phyloP scores from a whole-genome alignment of 305 asterid genomes.

The Withania somnifera region DNA sequence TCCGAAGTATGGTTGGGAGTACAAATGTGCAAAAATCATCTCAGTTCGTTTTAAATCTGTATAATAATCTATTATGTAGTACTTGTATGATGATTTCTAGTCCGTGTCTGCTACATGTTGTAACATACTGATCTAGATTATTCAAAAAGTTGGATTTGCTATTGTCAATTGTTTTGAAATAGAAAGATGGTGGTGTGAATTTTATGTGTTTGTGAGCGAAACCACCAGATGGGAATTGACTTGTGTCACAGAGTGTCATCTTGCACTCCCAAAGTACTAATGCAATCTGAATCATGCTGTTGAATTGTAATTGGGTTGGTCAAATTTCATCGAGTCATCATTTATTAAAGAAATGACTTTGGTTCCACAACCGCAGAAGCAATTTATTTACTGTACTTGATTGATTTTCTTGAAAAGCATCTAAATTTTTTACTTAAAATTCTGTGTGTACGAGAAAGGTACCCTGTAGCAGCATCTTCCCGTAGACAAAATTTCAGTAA shows the following conservation, averaged over 20 bases:
- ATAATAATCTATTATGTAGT: background rate
- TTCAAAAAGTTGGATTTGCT: background rate
- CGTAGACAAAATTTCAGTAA: background rate
- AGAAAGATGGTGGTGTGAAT: background rate
- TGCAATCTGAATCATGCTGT: background rate
- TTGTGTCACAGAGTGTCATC: background rate
- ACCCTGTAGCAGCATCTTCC: too few relatives aligned
- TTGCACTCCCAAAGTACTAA: background rate
- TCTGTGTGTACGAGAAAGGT: too few relatives aligned
- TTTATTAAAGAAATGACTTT: background rate
- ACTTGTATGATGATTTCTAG: background rate
- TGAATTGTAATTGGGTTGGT: background rate
- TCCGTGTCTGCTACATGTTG: background rate
- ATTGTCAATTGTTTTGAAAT: background rate
- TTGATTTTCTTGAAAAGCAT: too few relatives aligned
- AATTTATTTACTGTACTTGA: too few relatives aligned
- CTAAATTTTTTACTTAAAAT: too few relatives aligned
- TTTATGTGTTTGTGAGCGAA: background rate
- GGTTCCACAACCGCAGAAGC: background rate
- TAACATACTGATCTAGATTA: background rate
- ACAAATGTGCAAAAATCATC: slow-evolving; percentile 5
- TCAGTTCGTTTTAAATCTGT: slow-evolving; percentile 4
- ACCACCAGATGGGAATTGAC: background rate
- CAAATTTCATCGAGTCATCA: background rate
- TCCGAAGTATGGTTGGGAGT: background rate